Conservation (phyloP, 176 grass and related monocot species). For the Melocanna baccifera region DNA sequence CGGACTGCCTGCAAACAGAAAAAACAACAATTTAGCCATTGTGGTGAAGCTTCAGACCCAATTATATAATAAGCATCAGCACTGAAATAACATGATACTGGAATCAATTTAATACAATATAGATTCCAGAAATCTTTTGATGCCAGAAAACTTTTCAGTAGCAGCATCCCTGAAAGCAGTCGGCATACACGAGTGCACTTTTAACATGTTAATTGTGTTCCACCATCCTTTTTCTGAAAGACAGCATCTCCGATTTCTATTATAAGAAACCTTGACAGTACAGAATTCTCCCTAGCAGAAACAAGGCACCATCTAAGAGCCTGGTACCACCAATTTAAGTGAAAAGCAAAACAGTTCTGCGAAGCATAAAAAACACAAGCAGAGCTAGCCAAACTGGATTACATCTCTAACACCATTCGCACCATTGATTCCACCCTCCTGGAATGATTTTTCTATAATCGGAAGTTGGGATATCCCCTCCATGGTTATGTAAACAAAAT, state of each 20-base stretch:
- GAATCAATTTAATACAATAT: not conserved
- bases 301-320: no score
- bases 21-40: not conserved
- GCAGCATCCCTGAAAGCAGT: slow-evolving; percentile 2
- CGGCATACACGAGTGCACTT: not conserved
- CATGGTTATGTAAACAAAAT: not conserved
- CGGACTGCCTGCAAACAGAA: not conserved
- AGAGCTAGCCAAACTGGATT: no score
- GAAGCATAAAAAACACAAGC: no score
- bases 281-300: no score
- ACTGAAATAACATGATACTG: not conserved
- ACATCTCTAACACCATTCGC: no score
- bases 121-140: not conserved
- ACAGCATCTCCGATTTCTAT: no score
- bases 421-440: not conserved
- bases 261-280: no score
- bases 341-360: no score
- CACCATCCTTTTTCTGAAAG: not conserved
- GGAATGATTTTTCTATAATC: not conserved
- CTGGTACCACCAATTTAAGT: no score
- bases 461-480: not conserved
- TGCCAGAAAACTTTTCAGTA: not conserved
- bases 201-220: not conserved
- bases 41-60: not conserved
- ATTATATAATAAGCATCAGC: not conserved